Evolutionary conservation across 192 early-diverging fungal species (phyloP), one percentile per base, ranked within the genome.

Genomic region (Backusella macrospora): DNA sequence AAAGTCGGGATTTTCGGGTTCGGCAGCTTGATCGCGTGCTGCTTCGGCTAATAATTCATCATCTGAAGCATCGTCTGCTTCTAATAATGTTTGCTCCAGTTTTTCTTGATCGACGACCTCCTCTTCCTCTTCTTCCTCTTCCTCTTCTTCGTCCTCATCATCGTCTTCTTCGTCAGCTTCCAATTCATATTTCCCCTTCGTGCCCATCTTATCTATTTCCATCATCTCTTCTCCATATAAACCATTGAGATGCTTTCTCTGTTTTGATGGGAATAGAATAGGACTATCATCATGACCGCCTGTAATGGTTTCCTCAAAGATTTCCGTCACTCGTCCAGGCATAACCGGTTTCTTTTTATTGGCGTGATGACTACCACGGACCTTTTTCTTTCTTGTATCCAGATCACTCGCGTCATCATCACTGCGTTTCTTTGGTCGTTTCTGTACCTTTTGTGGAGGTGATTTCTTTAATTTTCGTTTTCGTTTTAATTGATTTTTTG

Each of bases 1-100:
- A 62, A 76, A 81, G 37, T 81, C 70, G 18, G 73, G 73, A 5
- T 42, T 40, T 49, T 69, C 29, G 8, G 23, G 26, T 16, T 46
- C 23, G 8, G 21, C 26, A 0, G 34, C 29, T 34, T 34, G 16
- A 16, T 47, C 43, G 3, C 23, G 15, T 47, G 16, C 21, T 46
- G 12, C 66, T 40, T 40, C 66, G 10, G 6, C 29, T 13, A 43
- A n/a, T 13, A 10, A 14, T 46, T 74, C 73, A 44, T 66, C 64
- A 49, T 74, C 73, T 16, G 43, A 44, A 40, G 23, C 16, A 64
- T 74, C 73, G 21, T 64, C 14, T 40, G 73, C 21, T 5, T 26
- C 37, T 21, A 74, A 64, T 5, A 74, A 38, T 29, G 65, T 23
- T n/a, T 29, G 43, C 13, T 74, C 73, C 43, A 43, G 52, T 4